Percentiles rank a stretch among this genome's conserved stretches.
These are phyloP conservation scores for Fusarium sp. DNA, from an alignment of 2,329 filamentous ascomycete genomes.

Conservation along the genomic window DNA sequence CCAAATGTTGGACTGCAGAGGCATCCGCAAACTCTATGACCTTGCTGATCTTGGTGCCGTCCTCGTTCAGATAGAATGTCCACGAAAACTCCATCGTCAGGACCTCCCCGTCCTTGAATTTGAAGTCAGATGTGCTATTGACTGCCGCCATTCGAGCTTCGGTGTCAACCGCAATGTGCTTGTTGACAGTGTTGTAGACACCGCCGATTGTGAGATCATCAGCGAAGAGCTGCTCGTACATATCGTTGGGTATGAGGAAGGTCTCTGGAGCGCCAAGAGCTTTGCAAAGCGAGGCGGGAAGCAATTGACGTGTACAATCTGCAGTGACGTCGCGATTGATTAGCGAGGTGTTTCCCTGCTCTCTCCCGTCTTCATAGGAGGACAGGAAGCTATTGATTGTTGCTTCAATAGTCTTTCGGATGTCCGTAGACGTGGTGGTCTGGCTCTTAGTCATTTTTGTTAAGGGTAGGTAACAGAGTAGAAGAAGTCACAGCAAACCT, in stretches of 20 bases:
- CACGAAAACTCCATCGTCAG: conserved; percentile 13
- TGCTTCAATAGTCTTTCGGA: conserved; percentile 17
- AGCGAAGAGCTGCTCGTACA: conserved; percentile 16
- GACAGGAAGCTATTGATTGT: conserved; percentile 19
- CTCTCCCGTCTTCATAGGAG: conserved; percentile 24
- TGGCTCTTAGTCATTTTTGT: neutral
- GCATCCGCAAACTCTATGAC: conserved; percentile 30
- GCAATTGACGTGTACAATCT: conserved; percentile 25
- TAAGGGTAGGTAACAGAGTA: rapidly evolving
- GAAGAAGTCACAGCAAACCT: neutral
- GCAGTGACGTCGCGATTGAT: conserved; percentile 28
- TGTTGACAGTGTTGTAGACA: conserved; percentile 1
- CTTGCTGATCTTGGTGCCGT: conserved; percentile 25
- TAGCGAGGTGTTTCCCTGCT: conserved; percentile 1
- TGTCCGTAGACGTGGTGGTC: neutral
- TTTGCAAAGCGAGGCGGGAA: conserved; percentile 18
- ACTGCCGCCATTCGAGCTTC: conserved; percentile 14
- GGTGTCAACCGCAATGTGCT: conserved; percentile 15
- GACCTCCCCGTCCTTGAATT: conserved; percentile 14
- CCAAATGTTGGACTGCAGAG: neutral
- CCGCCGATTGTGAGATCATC: conserved; percentile 20
- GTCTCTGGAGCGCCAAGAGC: conserved; percentile 6
- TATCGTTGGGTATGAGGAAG: conserved; percentile 14
- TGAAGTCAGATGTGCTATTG: conserved; percentile 17
- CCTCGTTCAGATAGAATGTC: conserved; percentile 14